Evolutionary conservation across 805 yeast species (phyloP), one percentile per base, ranked within the genome.

Genomic region (Ogataea ramenticola): DNA sequence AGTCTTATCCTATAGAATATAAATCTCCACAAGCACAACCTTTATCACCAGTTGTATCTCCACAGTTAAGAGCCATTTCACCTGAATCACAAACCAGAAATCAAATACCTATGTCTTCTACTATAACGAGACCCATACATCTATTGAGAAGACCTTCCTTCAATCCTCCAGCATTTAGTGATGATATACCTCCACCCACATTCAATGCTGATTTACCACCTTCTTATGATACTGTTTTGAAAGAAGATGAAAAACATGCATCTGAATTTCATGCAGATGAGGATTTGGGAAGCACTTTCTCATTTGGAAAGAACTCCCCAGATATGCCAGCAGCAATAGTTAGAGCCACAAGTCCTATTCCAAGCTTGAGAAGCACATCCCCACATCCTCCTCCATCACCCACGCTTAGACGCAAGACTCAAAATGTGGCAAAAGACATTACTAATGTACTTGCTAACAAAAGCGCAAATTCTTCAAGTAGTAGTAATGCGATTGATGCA

Each of bases 21-120:
- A 64, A 72, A 27, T 79, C 86, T 1, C 84, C 86, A 1, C 89
- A 79, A 48, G 88, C 86, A 4, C 56, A 72, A 39, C 87, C 87
- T 2, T 62, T 68, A 21, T 75, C 83, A 1, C 80, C 81, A 7
- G 45, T 55, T 10, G 50, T 54, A 4, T 56, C 65, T 1, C 67
- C 68, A 2, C 56, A 58, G 37, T 45, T 62, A 40, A 49, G 50
- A 42, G 58, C 64, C 2, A 42, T 59, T 11, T 54, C 54, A 26
- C 64, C 64, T 3, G 63, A 58, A 0, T 46, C 40, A n/a, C 37
- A 36, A 44, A 29, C 36, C 49, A 44, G 46, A 41, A 42, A 43
- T 24, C 14, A 45, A 7, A 41, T 47, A 16, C 51, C 52, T 10
- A n/a, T 62, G 3, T 67, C 77, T 2, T 57, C 76, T 6, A 60